Evolutionary conservation across 148 eudicot species (phyloP).

Genomic region (Camellia sinensis): DNA sequence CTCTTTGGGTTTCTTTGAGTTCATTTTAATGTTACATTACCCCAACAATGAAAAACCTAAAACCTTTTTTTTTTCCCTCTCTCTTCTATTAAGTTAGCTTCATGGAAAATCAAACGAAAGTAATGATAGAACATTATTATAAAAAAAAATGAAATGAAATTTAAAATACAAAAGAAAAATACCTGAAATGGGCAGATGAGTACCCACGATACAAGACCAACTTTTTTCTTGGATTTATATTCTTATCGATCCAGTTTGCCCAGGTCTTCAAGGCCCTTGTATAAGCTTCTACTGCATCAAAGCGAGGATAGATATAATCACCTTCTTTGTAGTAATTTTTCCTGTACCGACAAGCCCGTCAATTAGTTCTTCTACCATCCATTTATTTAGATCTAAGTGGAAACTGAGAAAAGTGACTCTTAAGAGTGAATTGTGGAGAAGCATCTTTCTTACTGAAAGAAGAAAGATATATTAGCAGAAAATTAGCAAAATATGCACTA

Average conservation of each 20-base stretch:
- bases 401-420: not conserved
- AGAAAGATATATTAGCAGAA: too few species aligned
- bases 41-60: not conserved
- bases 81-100: not conserved
- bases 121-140: not conserved
- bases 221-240: constrained; percentile 48
- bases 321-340: constrained; percentile 90
- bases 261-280: constrained; percentile 84
- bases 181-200: constrained; percentile 96
- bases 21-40: not conserved
- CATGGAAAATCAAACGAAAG: not conserved
- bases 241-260: constrained; percentile 74
- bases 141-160: not conserved
- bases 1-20: not conserved
- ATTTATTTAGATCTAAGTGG: not conserved
- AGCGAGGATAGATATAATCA: constrained; percentile 53
- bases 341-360: constrained; percentile 40
- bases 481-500: not conserved
- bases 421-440: not conserved
- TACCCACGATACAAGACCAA: constrained; percentile 82
- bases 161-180: constrained; percentile 2
- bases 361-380: not conserved
- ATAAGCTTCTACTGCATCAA: constrained; percentile 89
- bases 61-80: not conserved
- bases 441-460: not conserved